Evolutionary conservation across 2,329 filamentous ascomycete genomes (phyloP), one percentile per base, ranked within the genome.

Genomic region (Scytalidium lignicola): DNA sequence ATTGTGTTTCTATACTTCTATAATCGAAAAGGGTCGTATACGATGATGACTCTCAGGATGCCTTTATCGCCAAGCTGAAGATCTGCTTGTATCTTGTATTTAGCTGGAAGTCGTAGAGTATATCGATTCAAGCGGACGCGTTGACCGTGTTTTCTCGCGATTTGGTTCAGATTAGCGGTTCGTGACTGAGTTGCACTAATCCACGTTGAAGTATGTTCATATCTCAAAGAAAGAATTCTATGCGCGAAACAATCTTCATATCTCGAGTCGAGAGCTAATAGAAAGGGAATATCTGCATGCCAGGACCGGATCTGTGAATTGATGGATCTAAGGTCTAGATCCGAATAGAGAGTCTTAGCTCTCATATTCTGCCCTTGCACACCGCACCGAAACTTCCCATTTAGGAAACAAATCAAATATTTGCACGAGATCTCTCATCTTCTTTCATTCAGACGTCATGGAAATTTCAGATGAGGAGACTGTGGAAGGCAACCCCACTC

Each of bases 11-110:
- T 13, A 7, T 13, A 28, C 7, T 28, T 37, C 32, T 17, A 37
- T 13, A 13, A 37, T 37, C 32, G 12, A 37, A 9, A 37, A 4
- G 4, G 32, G n/a, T n/a, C n/a, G 23, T 37, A 17, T 37, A n/a
- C 32, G 15, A 37, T 17, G n/a, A 17, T 17, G 15, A 37, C 5
- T 13, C 15, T n/a, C n/a, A n/a, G n/a, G n/a, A 37, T n/a, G 10
- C 6, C 12, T 4, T 37, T 15, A 37, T 37, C 32, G 10, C 12
- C 32, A 15, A 37, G 15, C 32, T 37, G 12, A 37, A 13, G 15
- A 37, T 5, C 32, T 15, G 12, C 10, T 5, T 5, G 86, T 71
- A 90, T 87, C 65, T 90, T 83, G 61, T 90, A 86, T 62, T 90
- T 86, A 43, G 40, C n/a, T 28, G 7, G 32, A 37, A 37, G n/a